Conservation (phyloP, 305 asterid genomes). For the Rubia balearica region DNA sequence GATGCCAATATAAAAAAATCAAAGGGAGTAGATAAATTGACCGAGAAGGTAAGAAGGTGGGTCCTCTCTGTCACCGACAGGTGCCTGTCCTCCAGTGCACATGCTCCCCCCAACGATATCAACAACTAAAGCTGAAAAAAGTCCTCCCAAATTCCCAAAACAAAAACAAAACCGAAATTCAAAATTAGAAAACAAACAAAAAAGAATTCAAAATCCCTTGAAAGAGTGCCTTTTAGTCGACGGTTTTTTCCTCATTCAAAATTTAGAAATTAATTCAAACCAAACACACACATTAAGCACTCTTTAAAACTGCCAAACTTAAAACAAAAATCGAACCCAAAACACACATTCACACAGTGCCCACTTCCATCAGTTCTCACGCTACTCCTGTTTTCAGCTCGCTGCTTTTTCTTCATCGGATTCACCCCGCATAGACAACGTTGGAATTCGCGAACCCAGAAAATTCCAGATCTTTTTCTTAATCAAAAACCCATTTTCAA, state of each 20-base stretch:
- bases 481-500: not conserved
- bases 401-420: not conserved
- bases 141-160: not conserved
- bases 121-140: conserved; percentile 9
- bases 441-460: conserved; percentile 9
- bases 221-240: conserved; percentile 21
- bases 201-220: conserved; percentile 11
- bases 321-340: not conserved
- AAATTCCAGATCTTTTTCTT: conserved; percentile 8
- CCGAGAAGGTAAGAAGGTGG: conserved; percentile 3
- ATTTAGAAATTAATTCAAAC: not conserved
- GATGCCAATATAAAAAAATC: too few relatives aligned
- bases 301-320: not conserved
- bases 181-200: not conserved
- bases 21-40: not conserved
- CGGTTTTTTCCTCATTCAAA: not conserved
- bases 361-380: conserved; percentile 11
- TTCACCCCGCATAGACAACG: not conserved
- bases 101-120: conserved; percentile 19
- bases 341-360: conserved; percentile 11
- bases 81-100: conserved; percentile 27
- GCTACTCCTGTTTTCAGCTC: conserved; percentile 3
- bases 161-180: conserved; percentile 3
- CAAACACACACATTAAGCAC: not conserved
- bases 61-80: conserved; percentile 20